These are phyloP conservation scores for Lasiodiplodia sp. DNA, from an alignment of 2,329 filamentous ascomycete genomes.

Conservation along the genomic window DNA sequence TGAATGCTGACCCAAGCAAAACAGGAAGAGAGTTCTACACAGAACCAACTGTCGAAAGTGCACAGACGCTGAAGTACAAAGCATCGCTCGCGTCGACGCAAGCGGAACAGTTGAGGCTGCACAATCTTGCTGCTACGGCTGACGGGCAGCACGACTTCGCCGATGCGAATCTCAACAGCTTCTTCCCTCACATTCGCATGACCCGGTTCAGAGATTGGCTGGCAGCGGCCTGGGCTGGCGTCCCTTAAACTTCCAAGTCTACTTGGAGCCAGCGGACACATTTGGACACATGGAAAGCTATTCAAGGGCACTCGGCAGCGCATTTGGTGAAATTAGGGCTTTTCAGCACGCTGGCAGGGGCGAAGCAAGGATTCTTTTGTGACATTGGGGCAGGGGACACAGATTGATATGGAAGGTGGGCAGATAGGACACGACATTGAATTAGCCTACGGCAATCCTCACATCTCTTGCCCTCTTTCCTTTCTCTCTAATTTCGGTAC, in stretches of 20 bases:
- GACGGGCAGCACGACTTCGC: conserved; percentile 72
- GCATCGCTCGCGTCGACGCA: conserved; percentile 52
- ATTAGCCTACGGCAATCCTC: not conserved
- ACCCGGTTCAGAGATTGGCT: conserved; percentile 51
- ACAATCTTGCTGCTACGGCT: conserved; percentile 71
- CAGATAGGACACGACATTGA: not conserved
- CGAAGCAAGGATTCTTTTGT: not conserved
- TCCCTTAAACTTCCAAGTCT: conserved; percentile 33
- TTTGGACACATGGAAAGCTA: not conserved
- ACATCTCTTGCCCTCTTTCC: not conserved
- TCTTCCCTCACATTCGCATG: conserved; percentile 48
- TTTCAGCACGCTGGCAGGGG: not conserved
- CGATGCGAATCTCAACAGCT: conserved; percentile 61
- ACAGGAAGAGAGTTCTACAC: conserved; percentile 40
- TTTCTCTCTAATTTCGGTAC: not conserved
- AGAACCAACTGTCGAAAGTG: conserved; percentile 42
- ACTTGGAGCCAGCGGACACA: not conserved
- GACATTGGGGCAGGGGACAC: not conserved
- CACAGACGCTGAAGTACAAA: conserved; percentile 59
- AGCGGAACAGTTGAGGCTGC: conserved; percentile 54
- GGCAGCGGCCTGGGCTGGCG: conserved; percentile 40
- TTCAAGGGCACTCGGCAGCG: not conserved
- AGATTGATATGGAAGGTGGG: not conserved
- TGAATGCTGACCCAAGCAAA: conserved; percentile 26
- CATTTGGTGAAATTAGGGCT: not conserved